These are phyloP conservation scores for Serendipita sp. DNA, from an alignment of 768 basidiomycete species.

Conservation along the genomic window DNA sequence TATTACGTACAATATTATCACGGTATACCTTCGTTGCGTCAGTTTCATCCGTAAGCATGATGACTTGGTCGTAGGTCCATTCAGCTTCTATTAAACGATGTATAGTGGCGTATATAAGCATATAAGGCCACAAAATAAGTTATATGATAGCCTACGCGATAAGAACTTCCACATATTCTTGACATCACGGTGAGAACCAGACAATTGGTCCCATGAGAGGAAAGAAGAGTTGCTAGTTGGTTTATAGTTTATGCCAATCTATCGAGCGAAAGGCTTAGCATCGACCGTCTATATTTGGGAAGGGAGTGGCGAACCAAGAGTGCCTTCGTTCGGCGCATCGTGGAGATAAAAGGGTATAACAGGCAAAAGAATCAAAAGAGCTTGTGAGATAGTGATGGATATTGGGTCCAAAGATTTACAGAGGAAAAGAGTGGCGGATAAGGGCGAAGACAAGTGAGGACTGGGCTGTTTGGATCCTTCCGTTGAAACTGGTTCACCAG, in stretches of 20 bases:
- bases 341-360: too few species aligned
- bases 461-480: too few species aligned
- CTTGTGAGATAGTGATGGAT: too few species aligned
- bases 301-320: not conserved
- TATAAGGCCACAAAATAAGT: not conserved
- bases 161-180: too few species aligned
- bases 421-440: too few species aligned
- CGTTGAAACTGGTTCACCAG: too few species aligned
- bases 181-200: not conserved
- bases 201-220: not conserved
- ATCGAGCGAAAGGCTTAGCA: not conserved
- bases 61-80: not conserved
- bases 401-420: too few species aligned
- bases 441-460: too few species aligned
- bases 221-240: not conserved
- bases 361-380: too few species aligned
- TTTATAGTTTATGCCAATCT: not conserved
- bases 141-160: not conserved
- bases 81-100: not conserved
- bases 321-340: not conserved
- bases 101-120: not conserved
- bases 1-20: not conserved
- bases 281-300: not conserved
- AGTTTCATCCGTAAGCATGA: not conserved
- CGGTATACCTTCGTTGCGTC: not conserved